Evolutionary conservation across 106 monocot genomes (phyloP), one percentile per base, ranked within the genome.

Genomic region (Cymbidium sinense): DNA sequence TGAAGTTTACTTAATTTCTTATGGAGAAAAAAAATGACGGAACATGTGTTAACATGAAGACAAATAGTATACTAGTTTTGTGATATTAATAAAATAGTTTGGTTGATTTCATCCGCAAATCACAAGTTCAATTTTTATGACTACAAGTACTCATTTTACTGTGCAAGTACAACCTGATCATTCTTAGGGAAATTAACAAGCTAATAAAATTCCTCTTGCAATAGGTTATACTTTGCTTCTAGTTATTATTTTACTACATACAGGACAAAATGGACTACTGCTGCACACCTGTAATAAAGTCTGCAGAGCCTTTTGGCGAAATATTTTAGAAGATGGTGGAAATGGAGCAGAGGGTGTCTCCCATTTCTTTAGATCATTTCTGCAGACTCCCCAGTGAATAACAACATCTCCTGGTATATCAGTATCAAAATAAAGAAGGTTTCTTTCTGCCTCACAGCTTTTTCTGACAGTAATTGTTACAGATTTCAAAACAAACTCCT

Each of bases 301-400:
- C 44, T 85, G 91, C 47, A 96, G 84, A 75, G 94, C 91, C 70
- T 88, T 96, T 23, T 83, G 69, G 64, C 94, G 75, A 78, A 91
- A 90, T 74, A 86, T 74, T 79, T 79, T 94, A 44, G 94, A 85
- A 71, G 78, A 82, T 50, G 89, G 86, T 61, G 98, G 98, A 86
- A 90, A 86, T 79, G 94, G 94, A 13, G 84, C 31, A 28, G 88
- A 33, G 67, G 98, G 98, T 50, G 94, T 79, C 80, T 92, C 91
- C 98, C 98, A 94, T 50, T 75, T 86, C 74, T 36, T 90, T 41
- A 27, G 87, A 44, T 83, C 77, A 65, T 87, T 85, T 80, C 79
- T 85, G 83, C 84, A 94, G 54, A 94, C 88, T 52, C 98, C 98
- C 98, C 98, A 98, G 70, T 90, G 98, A 37, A 94, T 76, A 78